phyloP scores from a whole-genome alignment of 78 protist species.

The Chrysochromulina tobinii region DNA sequence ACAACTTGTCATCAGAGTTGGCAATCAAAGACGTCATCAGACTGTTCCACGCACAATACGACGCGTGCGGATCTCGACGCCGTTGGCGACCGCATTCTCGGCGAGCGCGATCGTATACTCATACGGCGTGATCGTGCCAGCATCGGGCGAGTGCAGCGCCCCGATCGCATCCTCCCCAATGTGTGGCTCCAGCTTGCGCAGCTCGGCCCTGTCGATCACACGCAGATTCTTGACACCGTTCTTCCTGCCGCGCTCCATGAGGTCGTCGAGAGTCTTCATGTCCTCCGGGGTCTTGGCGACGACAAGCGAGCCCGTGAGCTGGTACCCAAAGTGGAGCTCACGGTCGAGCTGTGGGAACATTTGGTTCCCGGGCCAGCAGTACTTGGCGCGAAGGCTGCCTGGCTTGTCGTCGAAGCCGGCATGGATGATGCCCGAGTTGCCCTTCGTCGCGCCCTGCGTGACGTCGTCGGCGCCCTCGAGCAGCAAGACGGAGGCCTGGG shows the following conservation, averaged over 20 bases:
- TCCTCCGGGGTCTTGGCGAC: conserved; percentile 56
- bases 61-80: conserved; percentile 36
- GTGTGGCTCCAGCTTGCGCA: conserved; percentile 51
- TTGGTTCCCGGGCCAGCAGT: conserved; percentile 60
- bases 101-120: conserved; percentile 41
- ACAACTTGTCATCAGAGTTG: too few relatives aligned
- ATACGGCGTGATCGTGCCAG: conserved; percentile 41
- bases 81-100: conserved; percentile 32
- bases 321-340: conserved; percentile 40
- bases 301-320: conserved; percentile 64
- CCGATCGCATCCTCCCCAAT: neutral
- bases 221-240: conserved; percentile 67
- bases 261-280: conserved; percentile 29
- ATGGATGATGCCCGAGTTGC: conserved; percentile 76
- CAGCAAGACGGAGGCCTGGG: neutral
- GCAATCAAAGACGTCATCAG: too few relatives aligned
- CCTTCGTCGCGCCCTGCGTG: conserved; percentile 55
- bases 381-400: conserved; percentile 51
- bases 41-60: neutral
- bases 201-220: conserved; percentile 28
- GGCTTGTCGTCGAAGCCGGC: conserved; percentile 75
- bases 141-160: conserved; percentile 72
- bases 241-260: conserved; percentile 49
- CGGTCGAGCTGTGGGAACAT: conserved; percentile 47
- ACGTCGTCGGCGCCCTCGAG: conserved; percentile 53